Evolutionary conservation across 2,329 filamentous ascomycete species (phyloP).

Genomic region (Taxawa tesnikishii): DNA sequence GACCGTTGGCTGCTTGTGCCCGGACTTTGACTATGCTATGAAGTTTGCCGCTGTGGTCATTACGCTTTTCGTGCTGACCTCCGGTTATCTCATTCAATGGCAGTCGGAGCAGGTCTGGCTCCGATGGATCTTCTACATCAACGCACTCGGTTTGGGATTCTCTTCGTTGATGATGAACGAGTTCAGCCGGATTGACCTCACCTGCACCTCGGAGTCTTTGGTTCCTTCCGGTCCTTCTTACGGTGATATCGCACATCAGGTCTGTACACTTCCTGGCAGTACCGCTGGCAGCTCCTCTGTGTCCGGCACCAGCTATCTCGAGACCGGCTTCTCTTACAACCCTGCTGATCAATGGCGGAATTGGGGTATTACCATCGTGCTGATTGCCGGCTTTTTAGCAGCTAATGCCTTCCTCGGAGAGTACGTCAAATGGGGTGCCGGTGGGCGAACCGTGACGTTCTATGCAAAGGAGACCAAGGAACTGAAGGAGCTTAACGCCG

Average conservation of each 20-base stretch:
- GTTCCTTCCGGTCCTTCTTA: conserved; percentile 63
- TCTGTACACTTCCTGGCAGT: conserved; percentile 69
- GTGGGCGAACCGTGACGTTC: conserved; percentile 68
- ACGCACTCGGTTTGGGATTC: conserved; percentile 63
- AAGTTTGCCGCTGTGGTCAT: conserved; percentile 68
- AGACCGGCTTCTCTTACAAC: conserved; percentile 54
- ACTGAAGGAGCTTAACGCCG: conserved; percentile 51
- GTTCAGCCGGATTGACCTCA: conserved; percentile 56
- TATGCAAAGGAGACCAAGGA: conserved; percentile 61
- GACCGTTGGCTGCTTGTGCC: conserved; percentile 60
- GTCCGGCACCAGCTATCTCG: conserved; percentile 57
- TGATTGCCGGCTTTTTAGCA: conserved; percentile 64
- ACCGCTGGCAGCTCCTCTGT: conserved; percentile 51
- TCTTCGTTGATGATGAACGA: conserved; percentile 77
- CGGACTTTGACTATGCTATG: conserved; percentile 76
- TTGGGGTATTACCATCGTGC: conserved; percentile 64
- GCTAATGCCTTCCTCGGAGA: conserved; percentile 72
- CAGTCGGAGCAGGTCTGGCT: conserved; percentile 63
- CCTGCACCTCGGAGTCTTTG: conserved; percentile 54
- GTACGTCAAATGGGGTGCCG: conserved; percentile 63
- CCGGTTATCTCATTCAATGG: conserved; percentile 75
- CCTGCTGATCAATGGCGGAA: conserved; percentile 66
- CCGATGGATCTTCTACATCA: conserved; percentile 70
- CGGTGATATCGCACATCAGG: conserved; percentile 58
- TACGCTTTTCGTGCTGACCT: conserved; percentile 69